These are phyloP conservation scores for Alloteropsis angusta DNA, from an alignment of 202 grass and related monocot species.

Conservation along the genomic window DNA sequence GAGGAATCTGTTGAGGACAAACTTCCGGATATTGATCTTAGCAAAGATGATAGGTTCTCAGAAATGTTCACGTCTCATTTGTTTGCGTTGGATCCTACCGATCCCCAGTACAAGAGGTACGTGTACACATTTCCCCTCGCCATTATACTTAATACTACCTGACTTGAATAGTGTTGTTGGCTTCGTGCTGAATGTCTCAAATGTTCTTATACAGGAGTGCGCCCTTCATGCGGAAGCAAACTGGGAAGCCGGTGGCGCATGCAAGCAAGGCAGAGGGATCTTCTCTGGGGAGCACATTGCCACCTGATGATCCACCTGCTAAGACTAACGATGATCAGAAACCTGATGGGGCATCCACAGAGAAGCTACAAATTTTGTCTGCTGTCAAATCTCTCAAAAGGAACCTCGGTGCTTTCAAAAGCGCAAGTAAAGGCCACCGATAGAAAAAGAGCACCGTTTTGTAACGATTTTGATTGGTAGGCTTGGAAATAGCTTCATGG, in stretches of 20 bases:
- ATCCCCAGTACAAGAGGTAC: constrained; percentile 93
- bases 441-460: not conserved
- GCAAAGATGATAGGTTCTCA: constrained; percentile 65
- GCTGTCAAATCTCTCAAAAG: constrained; percentile 44
- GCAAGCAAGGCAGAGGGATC: constrained; percentile 3
- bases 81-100: constrained; percentile 67
- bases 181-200: not conserved
- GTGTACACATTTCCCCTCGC: not conserved
- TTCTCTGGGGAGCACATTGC: not conserved
- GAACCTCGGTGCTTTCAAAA: constrained; percentile 32
- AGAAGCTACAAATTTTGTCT: constrained; percentile 41
- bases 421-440: not conserved
- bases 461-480: not conserved
- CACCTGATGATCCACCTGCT: constrained; percentile 1
- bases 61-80: constrained; percentile 50
- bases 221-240: constrained; percentile 33
- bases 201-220: constrained; percentile 32
- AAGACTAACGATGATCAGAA: not conserved
- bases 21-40: constrained; percentile 55
- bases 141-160: not conserved
- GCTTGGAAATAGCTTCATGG: not conserved
- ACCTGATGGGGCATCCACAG: not conserved
- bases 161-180: not conserved
- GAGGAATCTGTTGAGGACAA: constrained; percentile 41
- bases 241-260: not conserved